A percentile compares a stretch with the other conserved stretches of the same genome.
Conservation (phyloP, 2,329 filamentous ascomycete species). For the Talaromyces sp. region DNA sequence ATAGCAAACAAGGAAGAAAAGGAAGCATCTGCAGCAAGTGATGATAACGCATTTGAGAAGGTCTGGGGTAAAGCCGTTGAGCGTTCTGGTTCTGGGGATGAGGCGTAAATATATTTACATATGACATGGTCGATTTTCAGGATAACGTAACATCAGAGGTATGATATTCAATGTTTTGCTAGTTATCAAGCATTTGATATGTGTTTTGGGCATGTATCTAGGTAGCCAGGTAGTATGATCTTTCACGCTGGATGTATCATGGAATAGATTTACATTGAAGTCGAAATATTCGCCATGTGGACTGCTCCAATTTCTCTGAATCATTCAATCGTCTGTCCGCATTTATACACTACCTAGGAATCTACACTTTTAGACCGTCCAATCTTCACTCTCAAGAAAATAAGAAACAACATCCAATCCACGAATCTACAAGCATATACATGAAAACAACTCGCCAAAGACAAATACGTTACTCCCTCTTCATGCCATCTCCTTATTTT, state of each 20-base stretch:
- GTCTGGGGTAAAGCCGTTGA: constrained; percentile 36
- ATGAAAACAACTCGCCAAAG: background rate
- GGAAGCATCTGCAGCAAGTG: constrained; percentile 7
- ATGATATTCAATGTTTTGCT: background rate
- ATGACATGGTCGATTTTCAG: background rate
- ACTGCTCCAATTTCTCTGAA: too few relatives aligned
- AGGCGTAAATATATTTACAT: background rate
- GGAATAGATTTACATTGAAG: background rate
- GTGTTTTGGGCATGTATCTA: background rate
- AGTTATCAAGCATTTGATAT: background rate
- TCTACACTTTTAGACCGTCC: background rate
- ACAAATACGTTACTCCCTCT: background rate
- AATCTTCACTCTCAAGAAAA: background rate
- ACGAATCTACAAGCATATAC: background rate
- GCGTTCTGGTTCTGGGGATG: constrained; percentile 9
- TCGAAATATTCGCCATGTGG: background rate
- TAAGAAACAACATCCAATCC: background rate
- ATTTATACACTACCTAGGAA: too few relatives aligned
- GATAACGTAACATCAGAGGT: background rate
- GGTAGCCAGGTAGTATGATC: too few relatives aligned
- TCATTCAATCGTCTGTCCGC: too few relatives aligned
- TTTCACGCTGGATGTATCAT: background rate
- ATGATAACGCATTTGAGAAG: constrained; percentile 30
- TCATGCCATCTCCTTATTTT: background rate
- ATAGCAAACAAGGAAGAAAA: background rate